Conservation (phyloP, 2,329 filamentous ascomycete genomes). For the Botrytis medusae region DNA sequence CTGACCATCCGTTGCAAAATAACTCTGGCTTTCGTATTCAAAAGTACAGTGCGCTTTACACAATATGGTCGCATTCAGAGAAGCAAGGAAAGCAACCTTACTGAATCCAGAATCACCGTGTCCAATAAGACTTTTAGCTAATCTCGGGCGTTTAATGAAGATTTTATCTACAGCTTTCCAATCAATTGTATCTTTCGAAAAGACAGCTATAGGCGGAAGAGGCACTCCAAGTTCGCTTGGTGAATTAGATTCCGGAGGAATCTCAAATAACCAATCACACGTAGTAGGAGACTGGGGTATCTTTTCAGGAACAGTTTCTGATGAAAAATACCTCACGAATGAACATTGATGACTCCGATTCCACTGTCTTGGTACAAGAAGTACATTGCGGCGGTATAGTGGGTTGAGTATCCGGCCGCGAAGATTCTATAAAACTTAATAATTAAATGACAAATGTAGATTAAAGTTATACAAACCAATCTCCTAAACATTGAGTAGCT, state of each 20-base stretch:
- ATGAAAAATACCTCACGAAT: neutral
- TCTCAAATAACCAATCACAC: slow-evolving; percentile 3
- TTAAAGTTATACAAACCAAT: neutral
- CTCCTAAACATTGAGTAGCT: neutral
- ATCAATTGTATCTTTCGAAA: slow-evolving; percentile 2
- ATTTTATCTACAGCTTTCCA: neutral
- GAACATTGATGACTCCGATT: neutral
- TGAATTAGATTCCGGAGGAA: neutral
- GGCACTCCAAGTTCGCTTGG: neutral
- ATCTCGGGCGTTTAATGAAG: neutral
- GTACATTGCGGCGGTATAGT: slow-evolving; percentile 8
- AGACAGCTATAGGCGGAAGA: neutral
- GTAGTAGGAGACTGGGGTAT: neutral
- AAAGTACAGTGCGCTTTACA: neutral
- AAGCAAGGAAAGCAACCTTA: neutral
- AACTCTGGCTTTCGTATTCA: neutral
- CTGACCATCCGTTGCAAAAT: neutral
- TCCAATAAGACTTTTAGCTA: neutral
- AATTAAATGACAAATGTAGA: neutral
- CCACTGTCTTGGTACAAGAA: neutral
- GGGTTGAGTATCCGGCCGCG: neutral
- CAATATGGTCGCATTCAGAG: neutral
- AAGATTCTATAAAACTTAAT: slow-evolving; percentile 5
- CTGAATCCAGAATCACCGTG: neutral
- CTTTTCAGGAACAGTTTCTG: neutral